These are phyloP conservation scores for Przewalskia tangutica DNA, from an alignment of 257 asterid genomes.

Conservation along the genomic window DNA sequence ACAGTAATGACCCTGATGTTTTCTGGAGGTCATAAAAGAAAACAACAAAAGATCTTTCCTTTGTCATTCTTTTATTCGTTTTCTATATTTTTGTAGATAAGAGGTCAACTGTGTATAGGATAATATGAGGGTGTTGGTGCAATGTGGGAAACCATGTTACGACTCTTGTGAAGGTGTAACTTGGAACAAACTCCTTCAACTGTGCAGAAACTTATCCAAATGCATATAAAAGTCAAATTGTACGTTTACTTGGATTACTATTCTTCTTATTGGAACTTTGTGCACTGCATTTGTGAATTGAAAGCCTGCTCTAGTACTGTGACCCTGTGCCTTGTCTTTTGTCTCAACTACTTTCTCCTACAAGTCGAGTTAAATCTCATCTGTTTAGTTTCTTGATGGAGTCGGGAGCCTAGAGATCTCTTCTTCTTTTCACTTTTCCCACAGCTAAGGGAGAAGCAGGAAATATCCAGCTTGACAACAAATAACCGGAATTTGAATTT, in stretches of 20 bases:
- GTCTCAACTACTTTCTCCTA: not conserved
- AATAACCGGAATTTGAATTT: not conserved
- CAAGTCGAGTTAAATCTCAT: not conserved
- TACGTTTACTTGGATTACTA: not conserved
- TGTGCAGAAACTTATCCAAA: not conserved
- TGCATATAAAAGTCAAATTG: not conserved
- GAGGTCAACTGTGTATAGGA: not conserved
- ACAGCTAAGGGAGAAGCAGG: not conserved
- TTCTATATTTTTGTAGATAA: not conserved
- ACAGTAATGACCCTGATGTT: conserved; percentile 57
- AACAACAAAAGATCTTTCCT: too few species aligned
- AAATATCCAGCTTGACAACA: not conserved
- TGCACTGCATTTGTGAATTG: not conserved
- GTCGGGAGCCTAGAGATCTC: too few species aligned
- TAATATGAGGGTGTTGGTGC: not conserved
- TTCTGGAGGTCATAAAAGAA: conserved; percentile 65
- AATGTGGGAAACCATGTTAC: not conserved
- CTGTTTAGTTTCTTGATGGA: not conserved
- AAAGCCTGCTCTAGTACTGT: not conserved
- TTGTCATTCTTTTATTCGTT: not conserved
- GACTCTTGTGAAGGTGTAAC: not conserved
- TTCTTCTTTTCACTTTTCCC: not conserved
- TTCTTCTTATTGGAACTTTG: not conserved
- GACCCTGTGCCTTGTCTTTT: not conserved
- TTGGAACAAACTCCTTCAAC: not conserved